Evolutionary conservation across 164 flowering plant genomes (phyloP).

Genomic region (Kingdonia uniflora): DNA sequence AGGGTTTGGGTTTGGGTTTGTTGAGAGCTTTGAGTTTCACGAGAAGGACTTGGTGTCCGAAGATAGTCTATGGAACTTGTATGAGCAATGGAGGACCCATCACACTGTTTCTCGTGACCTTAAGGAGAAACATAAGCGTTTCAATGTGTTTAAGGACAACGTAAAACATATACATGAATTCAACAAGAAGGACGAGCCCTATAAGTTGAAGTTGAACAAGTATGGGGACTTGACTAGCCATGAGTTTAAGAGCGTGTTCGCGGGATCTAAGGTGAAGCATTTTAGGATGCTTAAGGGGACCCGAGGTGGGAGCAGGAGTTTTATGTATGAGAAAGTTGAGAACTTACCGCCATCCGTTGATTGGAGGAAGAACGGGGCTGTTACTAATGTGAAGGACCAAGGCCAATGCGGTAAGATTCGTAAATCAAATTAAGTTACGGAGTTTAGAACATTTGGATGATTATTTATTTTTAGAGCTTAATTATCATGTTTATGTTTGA

Average conservation of each 20-base stretch:
- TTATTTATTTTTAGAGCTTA: too few species aligned
- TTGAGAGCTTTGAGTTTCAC: conserved; percentile 37
- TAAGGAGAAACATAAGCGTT: conserved; percentile 43
- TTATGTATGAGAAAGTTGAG: conserved; percentile 23
- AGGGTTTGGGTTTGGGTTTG: conserved; percentile 10
- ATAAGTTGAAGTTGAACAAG: conserved; percentile 48
- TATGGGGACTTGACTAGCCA: conserved; percentile 65
- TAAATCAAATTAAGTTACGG: too few species aligned
- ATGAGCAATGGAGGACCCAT: conserved; percentile 63
- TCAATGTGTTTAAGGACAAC: conserved; percentile 59
- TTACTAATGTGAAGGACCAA: conserved; percentile 46
- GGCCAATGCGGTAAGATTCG: conserved; percentile 43
- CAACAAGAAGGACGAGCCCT: conserved; percentile 51
- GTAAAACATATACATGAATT: conserved; percentile 34
- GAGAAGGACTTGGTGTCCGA: conserved; percentile 52
- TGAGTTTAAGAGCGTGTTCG: conserved; percentile 36
- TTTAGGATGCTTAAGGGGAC: conserved; percentile 27
- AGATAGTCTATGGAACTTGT: conserved; percentile 49
- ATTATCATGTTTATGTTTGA: not conserved
- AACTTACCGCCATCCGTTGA: conserved; percentile 31
- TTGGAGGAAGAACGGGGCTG: conserved; percentile 57
- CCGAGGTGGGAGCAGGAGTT: conserved; percentile 15
- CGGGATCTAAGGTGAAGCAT: conserved; percentile 46
- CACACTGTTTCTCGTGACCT: conserved; percentile 41
- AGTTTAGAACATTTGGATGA: too few species aligned